Percentiles rank a stretch among this genome's conserved stretches.
These are phyloP conservation scores for Clitoria ternatea DNA, from an alignment of 306 rosid species.

Conservation along the genomic window DNA sequence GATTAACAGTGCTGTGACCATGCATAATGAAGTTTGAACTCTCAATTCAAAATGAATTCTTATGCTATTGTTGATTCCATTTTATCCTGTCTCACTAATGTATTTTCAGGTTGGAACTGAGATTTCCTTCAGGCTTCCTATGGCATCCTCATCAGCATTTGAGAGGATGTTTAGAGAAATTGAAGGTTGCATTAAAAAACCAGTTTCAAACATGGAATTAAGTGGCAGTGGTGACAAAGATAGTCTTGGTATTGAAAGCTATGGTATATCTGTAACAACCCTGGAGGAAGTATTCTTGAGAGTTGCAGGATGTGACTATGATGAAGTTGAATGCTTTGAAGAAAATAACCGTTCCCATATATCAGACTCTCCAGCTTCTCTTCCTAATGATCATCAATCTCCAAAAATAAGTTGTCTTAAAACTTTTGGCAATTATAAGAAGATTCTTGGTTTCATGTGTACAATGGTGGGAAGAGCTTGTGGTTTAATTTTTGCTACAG, in stretches of 20 bases:
- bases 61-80: slow-evolving; percentile 23
- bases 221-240: slow-evolving; percentile 37
- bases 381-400: slow-evolving; percentile 40
- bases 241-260: slow-evolving; percentile 82
- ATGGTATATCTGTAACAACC: slow-evolving; percentile 96
- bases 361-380: slow-evolving; percentile 43
- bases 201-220: slow-evolving; percentile 36
- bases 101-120: slow-evolving; percentile 91
- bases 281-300: slow-evolving; percentile 94
- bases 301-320: slow-evolving; percentile 84
- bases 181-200: slow-evolving; percentile 72
- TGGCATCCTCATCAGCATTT: slow-evolving; percentile 79
- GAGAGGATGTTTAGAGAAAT: slow-evolving; percentile 93
- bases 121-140: slow-evolving; percentile 96
- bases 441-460: slow-evolving; percentile 52
- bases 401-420: slow-evolving; percentile 36
- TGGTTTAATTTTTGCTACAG: slow-evolving; percentile 47
- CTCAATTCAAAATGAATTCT: background rate
- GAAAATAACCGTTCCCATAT: slow-evolving; percentile 28
- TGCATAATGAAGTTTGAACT: slow-evolving; percentile 1
- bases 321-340: slow-evolving; percentile 53
- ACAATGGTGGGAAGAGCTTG: slow-evolving; percentile 57
- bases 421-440: slow-evolving; percentile 48
- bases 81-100: slow-evolving; percentile 14
- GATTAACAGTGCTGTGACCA: background rate